A percentile compares a stretch with the other conserved stretches of the same genome.
These are phyloP conservation scores for Calonectria naviculata DNA, from an alignment of 2,329 filamentous ascomycete species.

Conservation along the genomic window DNA sequence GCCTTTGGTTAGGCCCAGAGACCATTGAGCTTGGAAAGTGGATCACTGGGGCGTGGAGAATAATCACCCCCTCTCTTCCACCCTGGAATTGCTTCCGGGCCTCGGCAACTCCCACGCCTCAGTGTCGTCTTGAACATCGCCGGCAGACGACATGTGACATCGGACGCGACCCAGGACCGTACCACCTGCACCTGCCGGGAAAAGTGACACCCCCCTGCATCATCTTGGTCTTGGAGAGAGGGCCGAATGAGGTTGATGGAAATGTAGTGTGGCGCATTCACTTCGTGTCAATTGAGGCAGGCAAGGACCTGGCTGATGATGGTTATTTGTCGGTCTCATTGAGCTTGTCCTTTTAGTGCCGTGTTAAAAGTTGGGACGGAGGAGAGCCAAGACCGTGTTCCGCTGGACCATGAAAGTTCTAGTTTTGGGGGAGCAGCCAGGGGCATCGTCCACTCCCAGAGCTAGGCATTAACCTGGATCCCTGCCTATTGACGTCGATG, in stretches of 20 bases:
- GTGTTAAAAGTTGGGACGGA: conserved; percentile 14
- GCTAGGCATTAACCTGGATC: conserved; percentile 10
- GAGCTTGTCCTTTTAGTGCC: conserved; percentile 3
- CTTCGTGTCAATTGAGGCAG: conserved; percentile 8
- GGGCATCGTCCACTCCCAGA: not conserved
- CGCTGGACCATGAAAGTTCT: conserved; percentile 14
- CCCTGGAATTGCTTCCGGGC: conserved; percentile 7
- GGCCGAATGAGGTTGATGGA: conserved; percentile 1
- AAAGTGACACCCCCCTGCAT: conserved; percentile 10
- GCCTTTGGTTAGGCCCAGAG: conserved; percentile 19
- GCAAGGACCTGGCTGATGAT: not conserved
- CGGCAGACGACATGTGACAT: conserved; percentile 20
- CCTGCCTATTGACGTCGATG: conserved; percentile 22
- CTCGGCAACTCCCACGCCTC: conserved; percentile 19
- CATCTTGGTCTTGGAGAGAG: conserved; percentile 23
- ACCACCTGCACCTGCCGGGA: conserved; percentile 14
- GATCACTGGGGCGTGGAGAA: conserved; percentile 16
- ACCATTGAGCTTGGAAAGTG: conserved; percentile 12
- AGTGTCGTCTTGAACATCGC: conserved; percentile 1
- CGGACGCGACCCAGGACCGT: conserved; percentile 3
- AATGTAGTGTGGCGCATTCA: not conserved
- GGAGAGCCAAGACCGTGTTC: conserved; percentile 1
- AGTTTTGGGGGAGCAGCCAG: conserved; percentile 9
- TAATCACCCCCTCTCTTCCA: conserved; percentile 11
- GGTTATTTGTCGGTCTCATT: not conserved